Conservation (phyloP, 2,329 filamentous ascomycete genomes). For the Nothophoma quercina region DNA sequence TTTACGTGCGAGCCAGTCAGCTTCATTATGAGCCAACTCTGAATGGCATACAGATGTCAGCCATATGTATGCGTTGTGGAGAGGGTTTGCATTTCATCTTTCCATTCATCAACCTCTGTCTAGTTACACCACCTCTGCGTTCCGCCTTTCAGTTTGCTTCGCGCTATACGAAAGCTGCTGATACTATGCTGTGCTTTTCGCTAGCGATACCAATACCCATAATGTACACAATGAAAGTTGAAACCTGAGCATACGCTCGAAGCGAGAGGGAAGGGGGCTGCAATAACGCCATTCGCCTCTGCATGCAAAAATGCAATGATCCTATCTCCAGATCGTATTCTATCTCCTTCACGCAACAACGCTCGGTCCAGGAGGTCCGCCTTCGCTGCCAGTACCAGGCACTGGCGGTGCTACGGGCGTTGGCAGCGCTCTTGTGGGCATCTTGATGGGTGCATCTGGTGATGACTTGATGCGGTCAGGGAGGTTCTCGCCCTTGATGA, state of each 20-base stretch:
- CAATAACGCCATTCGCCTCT: conserved; percentile 21
- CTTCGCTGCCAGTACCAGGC: conserved; percentile 21
- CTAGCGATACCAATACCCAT: conserved; percentile 10
- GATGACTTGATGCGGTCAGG: conserved; percentile 69
- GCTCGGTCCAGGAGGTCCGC: conserved; percentile 11
- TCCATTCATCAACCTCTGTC: conserved; percentile 8
- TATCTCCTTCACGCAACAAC: conserved; percentile 7
- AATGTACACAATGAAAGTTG: conserved; percentile 19
- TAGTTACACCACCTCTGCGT: conserved; percentile 3
- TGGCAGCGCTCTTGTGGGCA: conserved; percentile 62
- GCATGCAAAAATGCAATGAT: conserved; percentile 15
- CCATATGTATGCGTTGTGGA: neutral
- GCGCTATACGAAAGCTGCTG: neutral
- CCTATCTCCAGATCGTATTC: neutral
- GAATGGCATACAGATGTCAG: neutral
- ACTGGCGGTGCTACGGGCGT: conserved; percentile 28
- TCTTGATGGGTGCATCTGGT: conserved; percentile 68
- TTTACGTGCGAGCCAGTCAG: too few relatives aligned
- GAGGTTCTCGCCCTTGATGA: conserved; percentile 85
- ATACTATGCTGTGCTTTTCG: conserved; percentile 11
- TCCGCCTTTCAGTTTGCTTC: neutral
- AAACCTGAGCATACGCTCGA: conserved; percentile 6
- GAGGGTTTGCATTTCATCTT: conserved; percentile 3
- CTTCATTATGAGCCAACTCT: too few relatives aligned
- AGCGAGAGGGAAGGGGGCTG: conserved; percentile 20